Evolutionary conservation across 139 green algal genomes (phyloP), one percentile per base, ranked within the genome.

Genomic region (Raphidocelis subcapitata): DNA sequence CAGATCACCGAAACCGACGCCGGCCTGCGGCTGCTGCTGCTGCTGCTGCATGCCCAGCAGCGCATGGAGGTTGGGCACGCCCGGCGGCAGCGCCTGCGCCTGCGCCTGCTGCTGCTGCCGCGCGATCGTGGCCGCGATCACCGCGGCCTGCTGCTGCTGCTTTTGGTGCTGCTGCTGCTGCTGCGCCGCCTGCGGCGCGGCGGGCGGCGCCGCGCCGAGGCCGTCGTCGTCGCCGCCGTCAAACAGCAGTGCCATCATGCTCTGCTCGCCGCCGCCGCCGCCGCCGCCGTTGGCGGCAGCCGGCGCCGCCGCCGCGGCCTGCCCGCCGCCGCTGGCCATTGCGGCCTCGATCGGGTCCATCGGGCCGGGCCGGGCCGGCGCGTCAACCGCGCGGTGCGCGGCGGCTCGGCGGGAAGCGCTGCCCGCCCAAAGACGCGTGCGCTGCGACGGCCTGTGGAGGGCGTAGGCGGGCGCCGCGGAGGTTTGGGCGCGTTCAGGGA

Each of bases 71-170:
- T 74, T 78, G 16, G 72, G 59, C 55, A 29, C 16, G 49, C 65
- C 60, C 31, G 28, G 37, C 73, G 23, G 35, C 51, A 8, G 24
- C 23, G 55, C 55, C 47, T 49, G 55, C 49, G 16, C 52, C 70
- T 28, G 32, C 21, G 21, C 16, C 62, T 8, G 62, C 54, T 16
- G 26, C 37, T 65, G 56, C 44, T 66, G 62, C 24, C n/a, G 33
- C 60, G 26, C 56, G 16, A 29, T 29, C 16, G 23, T 29, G 56
- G 16, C 16, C 60, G 15, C 29, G 29, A 46, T 10, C 69, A 75
- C 60, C 18, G 35, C 20, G 28, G 35, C 56, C 69, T 75, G 69
- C 68, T 74, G 68, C 68, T 66, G 46, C 28, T 74, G 68, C 68
- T 35, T 8, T 20, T 18, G 32, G 23, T 67, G 57, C 28, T 75